phyloP scores from a whole-genome alignment of 73 alveolate genomes.

The Paramecium tetraurelia region DNA sequence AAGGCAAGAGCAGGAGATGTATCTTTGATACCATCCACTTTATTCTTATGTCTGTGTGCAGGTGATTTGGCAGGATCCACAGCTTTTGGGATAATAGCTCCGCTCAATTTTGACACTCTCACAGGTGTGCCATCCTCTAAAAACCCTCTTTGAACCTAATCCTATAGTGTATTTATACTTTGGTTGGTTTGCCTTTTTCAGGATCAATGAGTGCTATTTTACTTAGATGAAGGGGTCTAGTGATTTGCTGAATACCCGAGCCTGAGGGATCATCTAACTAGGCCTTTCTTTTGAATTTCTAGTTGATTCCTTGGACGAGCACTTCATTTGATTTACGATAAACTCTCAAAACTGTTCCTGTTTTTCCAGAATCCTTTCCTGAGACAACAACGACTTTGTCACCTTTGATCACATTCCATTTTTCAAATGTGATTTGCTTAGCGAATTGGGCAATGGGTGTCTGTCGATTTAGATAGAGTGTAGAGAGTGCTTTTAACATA shows the following conservation, averaged over 20 bases:
- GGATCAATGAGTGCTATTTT: conserved; percentile 87
- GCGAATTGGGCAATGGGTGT: neutral
- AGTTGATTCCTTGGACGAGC: conserved; percentile 78
- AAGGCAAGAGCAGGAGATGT: conserved; percentile 78
- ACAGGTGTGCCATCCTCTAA: conserved; percentile 79
- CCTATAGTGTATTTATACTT: neutral
- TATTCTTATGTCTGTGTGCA: conserved; percentile 70
- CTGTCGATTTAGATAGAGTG: neutral
- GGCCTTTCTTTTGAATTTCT: conserved; percentile 50
- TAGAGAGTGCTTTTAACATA: conserved; percentile 6
- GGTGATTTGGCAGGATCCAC: conserved; percentile 67
- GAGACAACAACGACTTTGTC: conserved; percentile 78
- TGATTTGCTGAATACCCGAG: neutral
- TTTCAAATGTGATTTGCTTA: conserved; percentile 47
- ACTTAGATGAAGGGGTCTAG: conserved; percentile 81
- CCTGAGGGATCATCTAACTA: neutral
- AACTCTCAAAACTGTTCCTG: conserved; percentile 79
- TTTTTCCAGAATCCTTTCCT: conserved; percentile 75
- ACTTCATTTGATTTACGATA: conserved; percentile 71
- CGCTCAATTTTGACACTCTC: conserved; percentile 77
- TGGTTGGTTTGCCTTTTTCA: conserved; percentile 78
- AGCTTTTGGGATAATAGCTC: conserved; percentile 81
- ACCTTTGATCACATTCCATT: conserved; percentile 79
- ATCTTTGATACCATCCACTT: conserved; percentile 73
- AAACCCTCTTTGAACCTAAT: conserved; percentile 60